Conservation (phyloP, 768 basidiomycete genomes). For the Hericium alpestre region DNA sequence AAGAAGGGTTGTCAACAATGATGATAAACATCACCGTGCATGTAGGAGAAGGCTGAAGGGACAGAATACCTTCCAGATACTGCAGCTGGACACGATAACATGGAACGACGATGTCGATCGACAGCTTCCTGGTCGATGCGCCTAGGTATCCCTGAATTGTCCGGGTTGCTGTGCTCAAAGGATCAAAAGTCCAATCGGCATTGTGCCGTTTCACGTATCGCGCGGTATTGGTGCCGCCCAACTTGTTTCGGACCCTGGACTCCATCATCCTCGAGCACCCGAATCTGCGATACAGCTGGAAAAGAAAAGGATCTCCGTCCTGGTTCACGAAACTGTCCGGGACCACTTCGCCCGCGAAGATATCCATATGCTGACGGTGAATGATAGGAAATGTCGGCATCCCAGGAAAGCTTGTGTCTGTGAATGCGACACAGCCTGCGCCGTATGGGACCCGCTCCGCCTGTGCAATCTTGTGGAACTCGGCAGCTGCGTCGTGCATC, state of each 20-base stretch:
- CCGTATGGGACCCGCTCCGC: conserved; percentile 28
- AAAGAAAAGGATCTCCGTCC: conserved; percentile 49
- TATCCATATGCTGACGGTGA: conserved; percentile 44
- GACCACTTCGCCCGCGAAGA: conserved; percentile 40
- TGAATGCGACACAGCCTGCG: conserved; percentile 50
- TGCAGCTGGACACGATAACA: conserved; percentile 41
- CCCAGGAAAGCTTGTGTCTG: conserved; percentile 42
- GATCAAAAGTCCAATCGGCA: conserved; percentile 37
- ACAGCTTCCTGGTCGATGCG: conserved; percentile 26
- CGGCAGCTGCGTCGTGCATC: conserved; percentile 32
- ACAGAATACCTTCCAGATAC: conserved; percentile 34
- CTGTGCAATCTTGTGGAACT: conserved; percentile 27
- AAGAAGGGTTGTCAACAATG: conserved; percentile 45
- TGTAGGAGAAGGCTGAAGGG: conserved; percentile 30
- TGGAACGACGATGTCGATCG: conserved; percentile 46
- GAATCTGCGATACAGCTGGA: conserved; percentile 51
- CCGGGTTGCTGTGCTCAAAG: conserved; percentile 31
- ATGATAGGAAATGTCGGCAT: conserved; percentile 56
- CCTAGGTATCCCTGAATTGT: conserved; percentile 28
- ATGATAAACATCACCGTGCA: conserved; percentile 46
- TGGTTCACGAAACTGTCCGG: conserved; percentile 47
- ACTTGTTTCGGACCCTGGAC: conserved; percentile 29
- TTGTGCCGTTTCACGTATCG: conserved; percentile 38
- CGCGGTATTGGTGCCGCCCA: conserved; percentile 36
- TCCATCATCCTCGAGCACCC: conserved; percentile 36